These are phyloP conservation scores for Stachybotrys chartarum DNA, from an alignment of 2,329 filamentous ascomycete species.

Conservation along the genomic window DNA sequence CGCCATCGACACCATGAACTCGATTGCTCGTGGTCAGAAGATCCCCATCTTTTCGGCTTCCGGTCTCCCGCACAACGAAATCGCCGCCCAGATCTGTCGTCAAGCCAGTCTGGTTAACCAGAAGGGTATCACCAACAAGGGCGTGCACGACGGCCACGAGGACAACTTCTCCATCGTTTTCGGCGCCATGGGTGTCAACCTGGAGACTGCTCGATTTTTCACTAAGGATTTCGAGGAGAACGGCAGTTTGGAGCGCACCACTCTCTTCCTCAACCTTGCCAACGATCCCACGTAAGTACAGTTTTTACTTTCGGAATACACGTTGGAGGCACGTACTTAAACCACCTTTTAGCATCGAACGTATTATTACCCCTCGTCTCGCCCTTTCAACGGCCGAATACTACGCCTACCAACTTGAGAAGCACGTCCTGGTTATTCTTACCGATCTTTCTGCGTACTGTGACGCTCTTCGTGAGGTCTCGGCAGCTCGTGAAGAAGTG, in stretches of 20 bases:
- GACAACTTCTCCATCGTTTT: constrained; percentile 99
- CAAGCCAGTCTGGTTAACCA: constrained; percentile 86
- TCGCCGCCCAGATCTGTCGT: constrained; percentile 96
- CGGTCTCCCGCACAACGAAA: constrained; percentile 98
- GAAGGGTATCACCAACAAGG: constrained; percentile 78
- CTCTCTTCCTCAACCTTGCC: constrained; percentile 96
- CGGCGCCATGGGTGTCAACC: constrained; percentile 99
- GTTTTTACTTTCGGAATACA: background rate
- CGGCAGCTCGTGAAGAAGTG: constrained; percentile 95
- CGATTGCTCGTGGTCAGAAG: constrained; percentile 96
- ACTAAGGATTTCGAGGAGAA: constrained; percentile 99
- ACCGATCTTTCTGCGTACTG: constrained; percentile 98
- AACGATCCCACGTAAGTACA: constrained; percentile 90
- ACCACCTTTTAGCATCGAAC: constrained; percentile 67
- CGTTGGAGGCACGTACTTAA: background rate
- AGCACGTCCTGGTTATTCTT: constrained; percentile 97
- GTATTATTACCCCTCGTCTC: constrained; percentile 98
- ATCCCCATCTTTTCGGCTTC: constrained; percentile 98
- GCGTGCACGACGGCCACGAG: constrained; percentile 90
- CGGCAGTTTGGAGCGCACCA: constrained; percentile 93
- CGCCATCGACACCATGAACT: constrained; percentile 97
- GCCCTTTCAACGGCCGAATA: constrained; percentile 98
- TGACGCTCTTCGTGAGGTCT: constrained; percentile 97
- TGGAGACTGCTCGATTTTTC: constrained; percentile 98
- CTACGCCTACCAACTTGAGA: constrained; percentile 99